phyloP scores from a whole-genome alignment of 345 rosid genomes.

The Salix caprea region DNA sequence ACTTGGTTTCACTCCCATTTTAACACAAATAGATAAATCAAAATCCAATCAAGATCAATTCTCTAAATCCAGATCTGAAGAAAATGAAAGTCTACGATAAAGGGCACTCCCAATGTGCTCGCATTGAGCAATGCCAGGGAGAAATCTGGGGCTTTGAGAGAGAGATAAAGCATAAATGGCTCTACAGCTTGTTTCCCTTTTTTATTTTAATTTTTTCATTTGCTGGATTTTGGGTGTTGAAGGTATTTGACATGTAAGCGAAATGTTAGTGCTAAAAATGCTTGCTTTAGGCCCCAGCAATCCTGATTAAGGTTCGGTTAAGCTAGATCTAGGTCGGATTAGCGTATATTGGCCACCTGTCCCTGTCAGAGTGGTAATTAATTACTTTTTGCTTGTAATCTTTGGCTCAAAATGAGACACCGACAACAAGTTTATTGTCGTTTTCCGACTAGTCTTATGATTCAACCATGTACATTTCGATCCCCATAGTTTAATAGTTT shows the following conservation, averaged over 20 bases:
- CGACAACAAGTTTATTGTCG: background rate
- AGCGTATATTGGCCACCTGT: background rate
- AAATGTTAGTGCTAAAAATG: background rate
- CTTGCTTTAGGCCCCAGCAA: background rate
- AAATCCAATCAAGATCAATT: background rate
- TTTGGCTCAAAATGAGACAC: background rate
- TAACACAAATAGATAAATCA: background rate
- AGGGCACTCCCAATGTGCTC: background rate
- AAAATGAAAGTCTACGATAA: background rate
- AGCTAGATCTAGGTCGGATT: conserved; percentile 1
- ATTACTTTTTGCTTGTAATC: too few relatives aligned
- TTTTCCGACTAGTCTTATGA: background rate
- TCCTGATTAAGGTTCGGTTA: background rate
- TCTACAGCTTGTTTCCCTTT: background rate
- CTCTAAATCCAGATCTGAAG: background rate
- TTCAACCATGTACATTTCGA: background rate
- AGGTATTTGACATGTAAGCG: background rate
- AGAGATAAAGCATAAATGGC: too few relatives aligned
- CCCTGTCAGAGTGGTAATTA: too few relatives aligned
- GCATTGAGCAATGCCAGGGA: background rate
- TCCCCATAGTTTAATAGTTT: background rate
- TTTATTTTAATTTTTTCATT: background rate
- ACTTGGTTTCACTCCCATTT: conserved; percentile 64
- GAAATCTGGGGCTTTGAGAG: background rate
- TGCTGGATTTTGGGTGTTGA: background rate